These are phyloP conservation scores for Chlamydomonas sp. DNA, from an alignment of 139 green algal genomes.

Conservation along the genomic window DNA sequence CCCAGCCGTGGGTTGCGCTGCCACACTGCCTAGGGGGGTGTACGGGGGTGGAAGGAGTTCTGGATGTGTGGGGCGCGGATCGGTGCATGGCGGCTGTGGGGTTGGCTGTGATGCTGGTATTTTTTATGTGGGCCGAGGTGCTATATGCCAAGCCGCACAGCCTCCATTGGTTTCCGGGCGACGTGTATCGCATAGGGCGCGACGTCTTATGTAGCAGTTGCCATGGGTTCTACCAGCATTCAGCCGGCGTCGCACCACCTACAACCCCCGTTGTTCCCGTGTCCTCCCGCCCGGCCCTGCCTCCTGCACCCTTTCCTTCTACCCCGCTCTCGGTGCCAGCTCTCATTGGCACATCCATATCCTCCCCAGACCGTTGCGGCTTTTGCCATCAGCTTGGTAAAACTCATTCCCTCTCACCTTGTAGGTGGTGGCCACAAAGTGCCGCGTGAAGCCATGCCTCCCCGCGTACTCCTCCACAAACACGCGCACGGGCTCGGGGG, in stretches of 20 bases:
- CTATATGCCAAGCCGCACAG: no score
- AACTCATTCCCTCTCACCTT: neutral
- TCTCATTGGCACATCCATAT: neutral
- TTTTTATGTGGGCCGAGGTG: no score
- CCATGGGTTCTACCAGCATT: no score
- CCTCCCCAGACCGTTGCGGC: neutral
- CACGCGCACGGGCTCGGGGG: conserved; percentile 33
- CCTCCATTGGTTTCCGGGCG: no score
- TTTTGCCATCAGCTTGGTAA: neutral
- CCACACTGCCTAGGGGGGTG: conserved; percentile 1
- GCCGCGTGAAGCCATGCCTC: conserved; percentile 26
- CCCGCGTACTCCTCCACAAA: conserved; percentile 44
- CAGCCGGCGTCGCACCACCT: no score
- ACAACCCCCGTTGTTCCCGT: no score
- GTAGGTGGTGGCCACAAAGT: conserved; percentile 52
- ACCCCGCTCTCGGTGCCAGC: no score
- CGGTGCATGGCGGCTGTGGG: neutral
- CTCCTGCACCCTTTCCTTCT: no score
- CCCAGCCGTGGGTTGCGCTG: conserved; percentile 24
- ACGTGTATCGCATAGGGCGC: no score
- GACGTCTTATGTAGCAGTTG: no score
- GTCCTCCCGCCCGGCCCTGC: no score
- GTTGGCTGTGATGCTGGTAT: no score
- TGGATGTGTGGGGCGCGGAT: neutral
- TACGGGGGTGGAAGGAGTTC: neutral